Conservation (phyloP, 2,329 filamentous ascomycete genomes). For the Truncatella angustata region DNA sequence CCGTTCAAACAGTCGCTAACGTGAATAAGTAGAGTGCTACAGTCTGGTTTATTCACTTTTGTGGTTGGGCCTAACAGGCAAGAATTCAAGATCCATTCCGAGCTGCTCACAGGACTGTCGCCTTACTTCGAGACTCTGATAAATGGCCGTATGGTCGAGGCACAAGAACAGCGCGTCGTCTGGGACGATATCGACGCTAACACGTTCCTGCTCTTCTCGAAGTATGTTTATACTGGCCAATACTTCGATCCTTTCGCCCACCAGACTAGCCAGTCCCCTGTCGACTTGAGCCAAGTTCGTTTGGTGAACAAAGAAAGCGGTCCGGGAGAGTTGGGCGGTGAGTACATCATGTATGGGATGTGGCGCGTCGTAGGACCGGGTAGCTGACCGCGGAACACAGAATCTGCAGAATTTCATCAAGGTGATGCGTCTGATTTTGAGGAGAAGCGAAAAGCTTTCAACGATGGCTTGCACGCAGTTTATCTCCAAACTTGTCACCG, state of each 20-base stretch:
- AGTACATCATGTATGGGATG: too few species aligned
- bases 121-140: neutral
- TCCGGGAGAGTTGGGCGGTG: too few species aligned
- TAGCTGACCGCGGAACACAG: too few species aligned
- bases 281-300: neutral
- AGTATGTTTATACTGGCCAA: neutral
- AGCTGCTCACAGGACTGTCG: neutral
- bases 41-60: neutral
- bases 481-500: too few species aligned
- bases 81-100: neutral
- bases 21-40: neutral
- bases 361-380: too few species aligned
- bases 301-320: too few species aligned
- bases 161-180: neutral
- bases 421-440: too few species aligned
- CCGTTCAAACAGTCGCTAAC: neutral
- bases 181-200: neutral
- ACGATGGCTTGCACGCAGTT: too few species aligned
- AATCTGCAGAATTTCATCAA: too few species aligned
- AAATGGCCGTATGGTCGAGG: neutral
- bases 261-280: too few species aligned
- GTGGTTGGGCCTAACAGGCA: neutral
- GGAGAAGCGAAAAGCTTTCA: too few species aligned
- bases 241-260: too few species aligned
- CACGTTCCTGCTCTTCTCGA: neutral